These are phyloP conservation scores for Lenzites betulinus DNA, from an alignment of 768 basidiomycete genomes.

Conservation along the genomic window DNA sequence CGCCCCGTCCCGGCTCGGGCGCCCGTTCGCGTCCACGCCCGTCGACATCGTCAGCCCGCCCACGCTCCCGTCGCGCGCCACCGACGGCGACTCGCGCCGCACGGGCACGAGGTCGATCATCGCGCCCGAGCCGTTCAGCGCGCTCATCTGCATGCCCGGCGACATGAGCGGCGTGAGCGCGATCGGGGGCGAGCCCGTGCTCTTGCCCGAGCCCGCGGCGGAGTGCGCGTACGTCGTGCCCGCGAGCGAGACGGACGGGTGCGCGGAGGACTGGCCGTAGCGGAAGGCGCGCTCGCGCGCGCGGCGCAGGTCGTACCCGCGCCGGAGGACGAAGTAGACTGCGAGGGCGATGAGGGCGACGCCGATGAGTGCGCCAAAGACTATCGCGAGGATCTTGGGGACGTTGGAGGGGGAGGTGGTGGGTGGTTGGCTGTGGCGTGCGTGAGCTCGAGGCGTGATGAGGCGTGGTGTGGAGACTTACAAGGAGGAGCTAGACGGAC, in stretches of 20 bases:
- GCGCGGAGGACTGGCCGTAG: conserved; percentile 19
- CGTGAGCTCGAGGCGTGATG: background rate
- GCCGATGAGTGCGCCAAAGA: conserved; percentile 28
- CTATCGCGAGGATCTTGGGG: conserved; percentile 19
- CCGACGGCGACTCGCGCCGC: no score
- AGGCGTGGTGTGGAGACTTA: no score
- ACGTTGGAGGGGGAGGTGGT: conserved; percentile 13
- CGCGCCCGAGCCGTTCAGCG: background rate
- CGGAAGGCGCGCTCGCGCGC: conserved; percentile 27
- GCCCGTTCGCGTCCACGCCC: background rate
- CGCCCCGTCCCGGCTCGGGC: background rate
- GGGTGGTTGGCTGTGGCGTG: background rate
- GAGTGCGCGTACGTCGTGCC: no score
- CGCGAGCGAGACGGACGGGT: conserved; percentile 4
- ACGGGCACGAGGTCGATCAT: background rate
- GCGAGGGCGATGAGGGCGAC: no score
- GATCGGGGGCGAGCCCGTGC: background rate
- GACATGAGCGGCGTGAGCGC: no score
- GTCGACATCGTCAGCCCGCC: background rate
- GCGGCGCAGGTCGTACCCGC: conserved; percentile 16
- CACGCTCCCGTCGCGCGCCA: no score
- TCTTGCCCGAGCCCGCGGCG: background rate
- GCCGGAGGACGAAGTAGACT: conserved; percentile 22
- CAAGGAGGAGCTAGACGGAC: background rate
- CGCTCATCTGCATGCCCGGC: no score